Percentiles rank a stretch among this genome's conserved stretches.
phyloP scores from a whole-genome alignment of 2,329 filamentous ascomycete species.

The Aureobasidium sp. region DNA sequence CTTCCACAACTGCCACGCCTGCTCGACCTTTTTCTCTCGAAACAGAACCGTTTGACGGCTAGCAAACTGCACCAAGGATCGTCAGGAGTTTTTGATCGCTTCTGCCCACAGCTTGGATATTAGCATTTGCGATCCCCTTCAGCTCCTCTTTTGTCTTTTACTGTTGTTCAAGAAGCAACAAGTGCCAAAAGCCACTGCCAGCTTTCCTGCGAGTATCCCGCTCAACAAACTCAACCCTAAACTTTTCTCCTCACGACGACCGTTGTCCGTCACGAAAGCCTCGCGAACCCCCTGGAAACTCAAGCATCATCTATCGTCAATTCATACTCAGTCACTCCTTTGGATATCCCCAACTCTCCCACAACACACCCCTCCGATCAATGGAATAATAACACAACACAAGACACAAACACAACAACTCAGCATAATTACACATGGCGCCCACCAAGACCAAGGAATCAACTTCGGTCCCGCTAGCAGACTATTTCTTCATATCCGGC shows the following conservation, averaged over 20 bases:
- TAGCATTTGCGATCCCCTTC: not conserved
- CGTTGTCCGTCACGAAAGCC: constrained; percentile 5
- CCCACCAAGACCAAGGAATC: constrained; percentile 4
- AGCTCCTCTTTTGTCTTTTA: not conserved
- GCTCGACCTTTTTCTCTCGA: not conserved
- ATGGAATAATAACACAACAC: constrained; percentile 5
- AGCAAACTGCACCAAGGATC: not conserved
- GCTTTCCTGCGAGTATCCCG: not conserved
- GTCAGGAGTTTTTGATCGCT: not conserved
- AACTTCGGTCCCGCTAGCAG: constrained; percentile 47
- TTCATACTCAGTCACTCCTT: not conserved
- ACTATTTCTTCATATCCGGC: constrained; percentile 58
- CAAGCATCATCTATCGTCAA: not conserved
- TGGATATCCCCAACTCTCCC: not conserved
- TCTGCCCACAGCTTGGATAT: not conserved
- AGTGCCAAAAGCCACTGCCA: not conserved
- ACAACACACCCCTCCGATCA: not conserved
- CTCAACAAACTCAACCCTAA: not conserved
- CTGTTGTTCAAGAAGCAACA: not conserved
- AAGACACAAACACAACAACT: not conserved
- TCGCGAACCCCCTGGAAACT: not conserved
- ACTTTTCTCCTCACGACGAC: constrained; percentile 4
- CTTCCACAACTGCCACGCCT: not conserved
- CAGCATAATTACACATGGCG: constrained; percentile 11
- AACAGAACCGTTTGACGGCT: constrained; percentile 6